phyloP scores from a whole-genome alignment of 1,284 basidiomycete species.

The Porodaedalea pini region DNA sequence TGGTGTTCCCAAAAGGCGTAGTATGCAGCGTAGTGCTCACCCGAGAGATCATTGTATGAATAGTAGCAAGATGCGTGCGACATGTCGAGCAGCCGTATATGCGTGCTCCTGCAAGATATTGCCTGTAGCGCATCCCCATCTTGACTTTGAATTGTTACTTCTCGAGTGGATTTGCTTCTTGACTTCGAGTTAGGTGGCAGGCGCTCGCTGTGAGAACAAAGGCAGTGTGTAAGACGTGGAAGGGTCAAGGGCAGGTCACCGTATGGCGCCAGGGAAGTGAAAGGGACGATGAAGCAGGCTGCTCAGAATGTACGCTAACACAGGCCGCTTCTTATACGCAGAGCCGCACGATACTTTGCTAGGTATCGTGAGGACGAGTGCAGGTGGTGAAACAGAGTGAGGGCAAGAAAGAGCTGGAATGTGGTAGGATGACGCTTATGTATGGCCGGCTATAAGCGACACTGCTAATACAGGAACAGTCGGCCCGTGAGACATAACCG shows the following conservation, averaged over 20 bases:
- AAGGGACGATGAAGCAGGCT: background rate
- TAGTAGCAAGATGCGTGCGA: conserved; percentile 90
- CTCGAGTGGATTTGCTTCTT: background rate
- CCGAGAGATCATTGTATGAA: conserved; percentile 88
- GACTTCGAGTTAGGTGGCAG: background rate
- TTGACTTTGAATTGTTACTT: background rate
- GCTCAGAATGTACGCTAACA: background rate
- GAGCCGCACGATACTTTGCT: background rate
- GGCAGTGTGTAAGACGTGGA: background rate
- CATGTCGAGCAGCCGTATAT: conserved; percentile 91
- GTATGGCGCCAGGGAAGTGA: background rate
- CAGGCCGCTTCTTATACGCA: background rate
- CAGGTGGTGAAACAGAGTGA: conserved; percentile 4
- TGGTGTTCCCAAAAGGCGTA: conserved; percentile 3
- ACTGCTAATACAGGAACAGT: conserved; percentile 5
- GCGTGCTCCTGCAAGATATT: conserved; percentile 83
- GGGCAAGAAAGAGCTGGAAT: conserved; percentile 5
- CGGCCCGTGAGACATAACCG: background rate
- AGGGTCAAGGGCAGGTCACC: conserved; percentile 15
- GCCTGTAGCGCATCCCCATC: conserved; percentile 88
- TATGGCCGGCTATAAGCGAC: conserved; percentile 11
- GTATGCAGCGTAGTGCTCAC: conserved; percentile 44
- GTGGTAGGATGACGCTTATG: conserved; percentile 7
- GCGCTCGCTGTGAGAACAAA: background rate
- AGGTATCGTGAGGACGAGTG: background rate